phyloP scores from a whole-genome alignment of 805 yeast species.

The Metschnikowia aberdeeniae region DNA sequence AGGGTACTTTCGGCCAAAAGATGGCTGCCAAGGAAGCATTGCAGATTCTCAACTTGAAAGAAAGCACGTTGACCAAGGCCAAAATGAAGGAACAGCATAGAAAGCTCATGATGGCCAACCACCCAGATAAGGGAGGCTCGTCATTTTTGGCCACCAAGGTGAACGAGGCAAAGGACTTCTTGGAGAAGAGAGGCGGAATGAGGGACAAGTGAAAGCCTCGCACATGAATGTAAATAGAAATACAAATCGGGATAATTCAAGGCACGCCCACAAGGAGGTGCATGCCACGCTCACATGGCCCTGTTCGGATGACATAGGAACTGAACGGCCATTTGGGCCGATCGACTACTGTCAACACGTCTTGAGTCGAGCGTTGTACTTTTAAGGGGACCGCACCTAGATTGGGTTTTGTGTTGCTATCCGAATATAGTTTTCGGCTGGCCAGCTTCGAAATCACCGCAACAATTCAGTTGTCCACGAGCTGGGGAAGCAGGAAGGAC shows the following conservation, averaged over 20 bases:
- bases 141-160: constrained; percentile 86
- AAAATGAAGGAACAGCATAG: constrained; percentile 77
- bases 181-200: constrained; percentile 64
- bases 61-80: constrained; percentile 56
- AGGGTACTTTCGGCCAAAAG: constrained; percentile 90
- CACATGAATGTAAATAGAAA: constrained; percentile 3
- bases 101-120: constrained; percentile 80
- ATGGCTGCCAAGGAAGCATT: constrained; percentile 88
- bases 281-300: no score
- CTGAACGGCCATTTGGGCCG: no score
- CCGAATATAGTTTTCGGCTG: no score
- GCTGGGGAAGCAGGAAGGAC: no score
- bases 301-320: no score
- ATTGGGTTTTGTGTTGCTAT: no score
- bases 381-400: no score
- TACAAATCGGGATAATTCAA: not conserved
- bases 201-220: constrained; percentile 28
- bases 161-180: constrained; percentile 84
- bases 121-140: constrained; percentile 94
- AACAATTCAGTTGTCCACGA: no score
- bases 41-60: constrained; percentile 73
- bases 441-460: no score
- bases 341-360: no score
- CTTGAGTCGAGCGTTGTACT: no score
- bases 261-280: no score